Evolutionary conservation across 768 basidiomycete species (phyloP), one percentile per base, ranked within the genome.

Genomic region (Trametes cubensis): DNA sequence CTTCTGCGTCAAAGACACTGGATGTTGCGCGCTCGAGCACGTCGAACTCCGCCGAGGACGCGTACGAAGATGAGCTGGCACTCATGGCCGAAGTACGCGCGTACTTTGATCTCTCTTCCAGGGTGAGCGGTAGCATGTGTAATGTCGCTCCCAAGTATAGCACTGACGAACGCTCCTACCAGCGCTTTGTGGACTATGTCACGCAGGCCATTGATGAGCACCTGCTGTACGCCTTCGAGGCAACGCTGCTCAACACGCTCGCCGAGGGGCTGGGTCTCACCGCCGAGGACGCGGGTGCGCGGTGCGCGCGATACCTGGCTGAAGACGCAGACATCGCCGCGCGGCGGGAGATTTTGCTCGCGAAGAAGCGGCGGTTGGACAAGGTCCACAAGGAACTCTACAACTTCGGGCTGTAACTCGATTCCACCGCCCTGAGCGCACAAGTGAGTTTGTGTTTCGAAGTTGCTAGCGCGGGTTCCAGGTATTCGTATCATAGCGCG

Each of bases 291-390:
- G 73, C 75, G 2, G 73, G 56, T 18, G 75, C 74, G 23, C 72
- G 74, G 10, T 81, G 80, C 71, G 72, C 66, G 1, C 68, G 68
- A 49, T 77, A 80, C 61, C 74, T 85, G n/a, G 73, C 73, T 17
- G 83, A 85, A 65, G 81, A 83, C 60, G 75, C 77, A 2, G 63
- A 62, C 10, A 61, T 77, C 2, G 72, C 77, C 18, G 70, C 64
- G 5, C 75, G 63, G 50, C 74, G 82, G 20, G 64, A 70, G 25
- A 73, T 74, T 57, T 63, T 83, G 38, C 57, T 70, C 40, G 66
- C 73, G 15, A 72, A 56, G 62, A 73, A 74, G 49, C 61, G 63
- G 53, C 69, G 80, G 34, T 66, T 85, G 20, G 75, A 77, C 60
- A 74, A 70, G 8, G 80, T 82, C 25, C 74, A 67, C 58, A 67